These are phyloP conservation scores for Fraxinus platypoda DNA, from an alignment of 305 asterid species.

Conservation along the genomic window DNA sequence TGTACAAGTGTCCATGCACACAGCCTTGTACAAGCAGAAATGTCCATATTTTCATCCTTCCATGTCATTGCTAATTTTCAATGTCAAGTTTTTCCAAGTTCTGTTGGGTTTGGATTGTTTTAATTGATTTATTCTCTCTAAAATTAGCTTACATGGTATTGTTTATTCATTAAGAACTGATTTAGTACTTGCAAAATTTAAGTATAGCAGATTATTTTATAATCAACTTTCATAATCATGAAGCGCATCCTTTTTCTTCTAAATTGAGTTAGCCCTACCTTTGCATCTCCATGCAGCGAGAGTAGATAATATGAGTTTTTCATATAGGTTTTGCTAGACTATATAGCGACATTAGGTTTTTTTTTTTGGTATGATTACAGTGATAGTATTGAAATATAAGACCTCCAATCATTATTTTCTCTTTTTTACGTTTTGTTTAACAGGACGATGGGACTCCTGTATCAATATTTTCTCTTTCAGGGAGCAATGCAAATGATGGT, in stretches of 20 bases:
- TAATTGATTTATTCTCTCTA: neutral
- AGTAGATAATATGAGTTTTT: constrained; percentile 15
- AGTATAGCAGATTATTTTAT: neutral
- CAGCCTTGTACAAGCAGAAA: neutral
- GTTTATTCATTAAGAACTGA: neutral
- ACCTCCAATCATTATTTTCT: constrained; percentile 23
- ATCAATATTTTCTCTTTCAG: constrained; percentile 88
- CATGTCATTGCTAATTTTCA: neutral
- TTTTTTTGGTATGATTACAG: neutral
- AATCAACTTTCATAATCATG: constrained; percentile 11
- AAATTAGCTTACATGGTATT: neutral
- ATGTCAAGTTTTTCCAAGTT: neutral
- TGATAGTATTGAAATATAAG: constrained; percentile 1
- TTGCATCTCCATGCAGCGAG: constrained; percentile 10
- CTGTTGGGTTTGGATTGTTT: neutral
- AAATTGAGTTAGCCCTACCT: neutral
- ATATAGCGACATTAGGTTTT: neutral
- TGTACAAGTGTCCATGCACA: neutral
- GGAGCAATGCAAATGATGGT: constrained; percentile 80
- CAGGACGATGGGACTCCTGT: constrained; percentile 98
- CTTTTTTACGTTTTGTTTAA: constrained; percentile 18
- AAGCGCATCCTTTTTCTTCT: constrained; percentile 9
- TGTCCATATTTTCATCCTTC: neutral
- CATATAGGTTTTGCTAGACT: constrained; percentile 12
- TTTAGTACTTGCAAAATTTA: neutral